A percentile compares a stretch with the other conserved stretches of the same genome.
phyloP scores from a whole-genome alignment of 345 rosid genomes.

The Rhodomyrtus tomentosa region DNA sequence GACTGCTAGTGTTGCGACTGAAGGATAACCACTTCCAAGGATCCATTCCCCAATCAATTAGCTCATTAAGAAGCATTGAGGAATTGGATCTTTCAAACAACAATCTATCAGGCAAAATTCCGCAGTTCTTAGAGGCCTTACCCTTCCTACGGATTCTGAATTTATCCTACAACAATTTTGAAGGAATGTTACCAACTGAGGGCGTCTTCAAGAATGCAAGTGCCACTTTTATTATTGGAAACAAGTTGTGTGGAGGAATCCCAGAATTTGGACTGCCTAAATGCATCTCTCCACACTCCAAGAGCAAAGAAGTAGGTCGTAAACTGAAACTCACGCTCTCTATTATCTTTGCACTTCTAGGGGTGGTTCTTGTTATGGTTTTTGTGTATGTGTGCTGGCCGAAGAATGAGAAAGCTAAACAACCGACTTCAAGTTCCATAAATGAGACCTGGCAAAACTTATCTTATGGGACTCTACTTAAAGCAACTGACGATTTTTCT shows the following conservation, averaged over 20 bases:
- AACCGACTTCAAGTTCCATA: background rate
- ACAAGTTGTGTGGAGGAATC: constrained; percentile 18
- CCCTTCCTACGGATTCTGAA: background rate
- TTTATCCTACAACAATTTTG: constrained; percentile 15
- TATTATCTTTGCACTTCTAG: background rate
- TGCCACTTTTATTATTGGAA: constrained; percentile 2
- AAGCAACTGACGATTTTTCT: background rate
- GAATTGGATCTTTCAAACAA: constrained; percentile 10
- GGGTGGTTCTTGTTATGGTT: background rate
- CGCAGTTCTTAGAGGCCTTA: background rate
- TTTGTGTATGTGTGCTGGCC: background rate
- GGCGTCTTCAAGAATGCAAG: constrained; percentile 16
- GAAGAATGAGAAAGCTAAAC: background rate
- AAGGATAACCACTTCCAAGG: constrained; percentile 7
- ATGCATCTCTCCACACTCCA: background rate
- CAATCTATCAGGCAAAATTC: constrained; percentile 13
- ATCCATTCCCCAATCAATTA: constrained; percentile 1
- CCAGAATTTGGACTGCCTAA: background rate
- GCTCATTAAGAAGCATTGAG: constrained; percentile 1
- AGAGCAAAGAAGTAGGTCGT: background rate
- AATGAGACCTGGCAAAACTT: rapidly evolving
- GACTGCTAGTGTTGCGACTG: background rate
- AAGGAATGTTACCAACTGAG: constrained; percentile 7
- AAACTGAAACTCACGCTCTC: background rate
- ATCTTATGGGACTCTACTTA: background rate